Evolutionary conservation across 495 filamentous ascomycete genomes (phyloP).

Genomic region (Aspergillus avenaceus): DNA sequence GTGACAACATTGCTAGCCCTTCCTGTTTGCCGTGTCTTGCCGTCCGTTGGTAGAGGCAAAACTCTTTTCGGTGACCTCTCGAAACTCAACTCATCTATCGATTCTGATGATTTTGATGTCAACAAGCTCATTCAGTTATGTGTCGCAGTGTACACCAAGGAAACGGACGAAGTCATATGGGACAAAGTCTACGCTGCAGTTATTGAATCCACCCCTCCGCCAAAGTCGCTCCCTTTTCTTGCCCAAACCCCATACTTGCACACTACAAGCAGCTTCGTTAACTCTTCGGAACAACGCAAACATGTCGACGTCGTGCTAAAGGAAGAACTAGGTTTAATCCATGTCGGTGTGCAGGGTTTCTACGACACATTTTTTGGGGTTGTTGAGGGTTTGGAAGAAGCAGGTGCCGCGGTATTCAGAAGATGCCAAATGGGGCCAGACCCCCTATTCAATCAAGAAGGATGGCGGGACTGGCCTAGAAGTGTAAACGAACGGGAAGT

Average conservation of each 20-base stretch:
- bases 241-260: constrained; percentile 1
- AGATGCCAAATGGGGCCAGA: background rate
- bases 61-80: background rate
- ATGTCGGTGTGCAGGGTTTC: background rate
- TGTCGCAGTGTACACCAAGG: background rate
- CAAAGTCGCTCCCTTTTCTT: background rate
- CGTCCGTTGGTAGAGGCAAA: background rate
- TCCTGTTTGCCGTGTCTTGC: too few species aligned
- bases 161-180: constrained; percentile 1
- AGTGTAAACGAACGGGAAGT: constrained; percentile 2
- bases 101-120: background rate
- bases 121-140: background rate
- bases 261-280: constrained; percentile 6
- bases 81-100: background rate
- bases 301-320: constrained; percentile 1
- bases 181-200: background rate
- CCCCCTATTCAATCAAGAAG: background rate
- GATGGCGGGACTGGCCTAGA: constrained; percentile 1
- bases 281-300: constrained; percentile 6
- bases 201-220: background rate
- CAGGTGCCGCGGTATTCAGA: background rate
- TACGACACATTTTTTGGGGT: background rate
- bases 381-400: background rate
- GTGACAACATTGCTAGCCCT: too few species aligned
- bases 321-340: constrained; percentile 5